phyloP scores from a whole-genome alignment of 2,329 filamentous ascomycete species.

The Paracorniculantispora psalliotae region DNA sequence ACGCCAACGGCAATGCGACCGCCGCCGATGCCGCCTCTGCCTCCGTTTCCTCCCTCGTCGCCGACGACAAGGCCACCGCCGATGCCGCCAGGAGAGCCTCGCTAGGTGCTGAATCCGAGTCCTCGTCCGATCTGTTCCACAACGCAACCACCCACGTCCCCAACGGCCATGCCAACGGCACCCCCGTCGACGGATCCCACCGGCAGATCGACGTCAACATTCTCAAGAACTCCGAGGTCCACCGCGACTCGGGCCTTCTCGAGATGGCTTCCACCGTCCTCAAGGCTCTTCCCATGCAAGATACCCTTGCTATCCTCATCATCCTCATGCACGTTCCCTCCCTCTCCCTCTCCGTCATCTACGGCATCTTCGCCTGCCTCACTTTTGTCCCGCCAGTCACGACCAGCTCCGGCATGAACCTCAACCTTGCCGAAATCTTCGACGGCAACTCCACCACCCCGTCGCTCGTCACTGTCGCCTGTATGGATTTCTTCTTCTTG shows the following conservation, averaged over 20 bases:
- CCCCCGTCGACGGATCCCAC: slow-evolving; percentile 44
- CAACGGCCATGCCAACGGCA: slow-evolving; percentile 29
- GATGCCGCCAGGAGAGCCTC: slow-evolving; percentile 4
- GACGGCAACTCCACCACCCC: slow-evolving; percentile 82
- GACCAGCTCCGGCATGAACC: slow-evolving; percentile 69
- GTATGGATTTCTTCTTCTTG: slow-evolving; percentile 78
- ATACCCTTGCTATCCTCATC: slow-evolving; percentile 95
- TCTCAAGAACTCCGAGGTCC: slow-evolving; percentile 61
- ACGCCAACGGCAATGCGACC: slow-evolving; percentile 6
- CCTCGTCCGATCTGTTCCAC: slow-evolving; percentile 32
- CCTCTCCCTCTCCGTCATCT: slow-evolving; percentile 80
- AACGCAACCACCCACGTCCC: slow-evolving; percentile 19
- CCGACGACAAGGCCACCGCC: slow-evolving; percentile 1
- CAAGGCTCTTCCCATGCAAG: slow-evolving; percentile 82
- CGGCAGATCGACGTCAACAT: slow-evolving; percentile 67
- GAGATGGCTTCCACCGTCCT: slow-evolving; percentile 82
- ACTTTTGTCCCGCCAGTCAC: slow-evolving; percentile 85
- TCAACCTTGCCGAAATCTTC: slow-evolving; percentile 87
- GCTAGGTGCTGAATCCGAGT: slow-evolving; percentile 19
- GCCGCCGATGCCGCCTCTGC: background rate
- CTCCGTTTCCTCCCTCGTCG: background rate
- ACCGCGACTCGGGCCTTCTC: slow-evolving; percentile 67
- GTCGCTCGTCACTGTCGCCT: slow-evolving; percentile 76
- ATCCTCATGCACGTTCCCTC: slow-evolving; percentile 90
- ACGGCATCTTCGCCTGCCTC: slow-evolving; percentile 85